Evolutionary conservation across 148 eudicot species (phyloP).

Genomic region (Suaeda aralocaspica): DNA sequence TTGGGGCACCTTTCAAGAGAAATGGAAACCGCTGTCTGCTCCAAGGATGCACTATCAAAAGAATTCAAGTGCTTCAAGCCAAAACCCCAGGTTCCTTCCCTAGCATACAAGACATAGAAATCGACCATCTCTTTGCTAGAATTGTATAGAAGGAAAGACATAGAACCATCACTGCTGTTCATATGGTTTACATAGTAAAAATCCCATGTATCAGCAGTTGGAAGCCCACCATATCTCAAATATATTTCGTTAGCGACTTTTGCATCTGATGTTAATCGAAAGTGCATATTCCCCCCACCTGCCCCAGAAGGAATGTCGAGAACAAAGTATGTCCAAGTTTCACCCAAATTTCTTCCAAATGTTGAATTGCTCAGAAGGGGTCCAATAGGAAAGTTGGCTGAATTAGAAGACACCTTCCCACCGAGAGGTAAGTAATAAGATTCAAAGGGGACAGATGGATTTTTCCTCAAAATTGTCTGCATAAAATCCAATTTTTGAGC

Average conservation of each 20-base stretch:
- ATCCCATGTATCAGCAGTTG: conserved; percentile 61
- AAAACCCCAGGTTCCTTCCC: conserved; percentile 80
- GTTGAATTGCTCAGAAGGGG: conserved; percentile 66
- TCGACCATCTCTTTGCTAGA: conserved; percentile 51
- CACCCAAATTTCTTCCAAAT: conserved; percentile 21
- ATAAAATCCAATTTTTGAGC: conserved; percentile 37
- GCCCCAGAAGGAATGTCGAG: conserved; percentile 78
- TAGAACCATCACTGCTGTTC: conserved; percentile 64
- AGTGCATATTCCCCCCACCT: conserved; percentile 69
- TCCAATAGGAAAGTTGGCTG: conserved; percentile 60
- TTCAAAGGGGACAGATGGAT: conserved; percentile 58
- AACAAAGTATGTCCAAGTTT: conserved; percentile 70
- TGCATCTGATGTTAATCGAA: conserved; percentile 43
- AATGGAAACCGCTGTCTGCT: conserved; percentile 47
- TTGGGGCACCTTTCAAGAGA: conserved; percentile 90
- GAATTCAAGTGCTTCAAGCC: conserved; percentile 50
- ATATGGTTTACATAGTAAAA: conserved; percentile 58
- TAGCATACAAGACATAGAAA: conserved; percentile 64
- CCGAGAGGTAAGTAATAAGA: conserved; percentile 60
- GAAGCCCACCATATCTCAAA: conserved; percentile 72
- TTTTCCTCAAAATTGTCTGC: conserved; percentile 75
- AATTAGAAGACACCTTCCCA: conserved; percentile 33
- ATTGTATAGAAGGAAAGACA: conserved; percentile 60
- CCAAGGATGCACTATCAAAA: conserved; percentile 19
- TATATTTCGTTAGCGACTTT: conserved; percentile 54